Evolutionary conservation across 1,284 basidiomycete genomes (phyloP), one percentile per base, ranked within the genome.

Genomic region (Ceratobasidium theobromae): DNA sequence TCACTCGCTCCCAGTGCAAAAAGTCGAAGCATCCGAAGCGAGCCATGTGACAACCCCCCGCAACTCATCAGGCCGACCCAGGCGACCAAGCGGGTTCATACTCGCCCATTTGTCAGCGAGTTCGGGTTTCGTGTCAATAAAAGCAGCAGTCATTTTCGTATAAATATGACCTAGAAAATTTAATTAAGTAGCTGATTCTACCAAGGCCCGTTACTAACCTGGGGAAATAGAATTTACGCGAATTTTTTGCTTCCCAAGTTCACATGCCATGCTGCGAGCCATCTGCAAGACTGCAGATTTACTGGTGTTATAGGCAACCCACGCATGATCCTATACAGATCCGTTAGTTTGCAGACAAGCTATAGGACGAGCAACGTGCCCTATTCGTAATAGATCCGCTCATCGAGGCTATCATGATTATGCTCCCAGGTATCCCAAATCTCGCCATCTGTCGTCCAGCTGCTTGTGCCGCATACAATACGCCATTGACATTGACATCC

Each of bases 401-500:
- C 89, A 95, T 93, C 67, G 89, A 92, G 23, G 89, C 92, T 71
- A 94, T 86, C 69, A 93, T 77, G 70, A 92, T 83, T 70, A 95
- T 91, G 71, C 89, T 92, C 1, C 91, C 92, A 14, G 81, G 80
- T n/a, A 80, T 83, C 4, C 84, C 83, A 70, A 87, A 89, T 30
- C 84, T 80, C 18, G 74, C 78, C 88, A 91, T 92, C 76, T 89
- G 85, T 66, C 84, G 80, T 5, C 89, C 91, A 9, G 86, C 90
- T 0, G 88, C 88, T 74, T 91, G 89, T 5, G 89, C 88, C 6
- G 89, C 89, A 72, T 86, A 87, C 69, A 93, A 76, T 30, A 89
- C 89, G 1, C 91, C 91, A 64, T 84, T 86, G 45, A 85, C 82
- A 76, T 94, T 93, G 66, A 94, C 84, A 66, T 84, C 82, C 73